A percentile compares a stretch with the other conserved stretches of the same genome.
Evolutionary conservation across 148 eudicot species (phyloP).

Genomic region (Dysphania ambrosioides): DNA sequence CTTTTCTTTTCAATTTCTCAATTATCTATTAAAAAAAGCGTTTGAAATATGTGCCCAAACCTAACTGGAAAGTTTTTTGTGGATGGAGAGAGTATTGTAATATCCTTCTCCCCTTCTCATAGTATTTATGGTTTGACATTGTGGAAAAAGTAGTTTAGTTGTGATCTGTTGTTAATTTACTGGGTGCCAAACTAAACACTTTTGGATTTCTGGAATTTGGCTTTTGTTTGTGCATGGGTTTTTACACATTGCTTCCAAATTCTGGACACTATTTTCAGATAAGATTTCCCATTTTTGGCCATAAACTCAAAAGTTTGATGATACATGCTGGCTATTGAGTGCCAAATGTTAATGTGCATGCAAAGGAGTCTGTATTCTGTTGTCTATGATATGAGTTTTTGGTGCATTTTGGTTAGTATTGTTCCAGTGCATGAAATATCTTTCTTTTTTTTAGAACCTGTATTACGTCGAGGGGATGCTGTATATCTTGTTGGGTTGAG

Average conservation of each 20-base stretch:
- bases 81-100: no score
- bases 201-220: not conserved
- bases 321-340: not conserved
- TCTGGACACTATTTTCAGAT: no score
- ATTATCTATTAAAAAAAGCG: no score
- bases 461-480: constrained; percentile 82
- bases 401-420: not conserved
- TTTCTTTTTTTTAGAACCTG: constrained; percentile 48
- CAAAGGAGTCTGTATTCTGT: not conserved
- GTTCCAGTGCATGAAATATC: constrained; percentile 2
- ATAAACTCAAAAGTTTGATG: not conserved
- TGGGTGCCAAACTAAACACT: not conserved
- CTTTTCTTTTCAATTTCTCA: no score
- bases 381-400: not conserved
- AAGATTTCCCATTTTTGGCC: not conserved
- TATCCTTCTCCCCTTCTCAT: not conserved
- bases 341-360: not conserved
- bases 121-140: constrained; percentile 6
- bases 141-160: not conserved
- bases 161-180: not conserved
- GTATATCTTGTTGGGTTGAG: constrained; percentile 95
- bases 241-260: not conserved
- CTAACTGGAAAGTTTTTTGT: no score
- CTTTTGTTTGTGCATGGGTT: not conserved
- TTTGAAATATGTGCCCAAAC: no score